Conservation (phyloP, 768 basidiomycete genomes). For the Lentinus brumalis region DNA sequence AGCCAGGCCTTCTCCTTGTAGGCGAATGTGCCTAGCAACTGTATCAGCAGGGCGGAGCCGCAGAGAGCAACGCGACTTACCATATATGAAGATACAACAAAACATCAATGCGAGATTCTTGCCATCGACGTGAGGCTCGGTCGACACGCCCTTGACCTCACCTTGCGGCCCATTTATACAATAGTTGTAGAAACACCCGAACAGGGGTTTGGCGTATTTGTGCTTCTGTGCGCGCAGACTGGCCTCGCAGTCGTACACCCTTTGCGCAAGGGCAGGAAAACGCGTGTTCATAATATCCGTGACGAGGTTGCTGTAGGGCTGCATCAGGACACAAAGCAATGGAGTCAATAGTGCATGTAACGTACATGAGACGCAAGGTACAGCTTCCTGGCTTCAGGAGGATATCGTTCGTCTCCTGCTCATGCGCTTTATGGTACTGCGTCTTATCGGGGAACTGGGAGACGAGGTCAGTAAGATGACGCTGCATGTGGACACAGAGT, state of each 20-base stretch:
- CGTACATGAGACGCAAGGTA: too few species aligned
- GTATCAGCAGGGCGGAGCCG: too few species aligned
- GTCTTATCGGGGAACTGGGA: not conserved
- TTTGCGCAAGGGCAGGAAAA: not conserved
- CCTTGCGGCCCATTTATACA: slow-evolving; percentile 29
- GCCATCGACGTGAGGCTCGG: slow-evolving; percentile 30
- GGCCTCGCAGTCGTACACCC: not conserved
- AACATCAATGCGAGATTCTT: slow-evolving; percentile 34
- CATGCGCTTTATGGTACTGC: too few species aligned
- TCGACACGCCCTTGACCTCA: slow-evolving; percentile 22
- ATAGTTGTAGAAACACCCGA: slow-evolving; percentile 26
- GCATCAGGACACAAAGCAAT: too few species aligned
- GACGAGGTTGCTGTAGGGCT: too few species aligned
- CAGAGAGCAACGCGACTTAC: slow-evolving; percentile 1
- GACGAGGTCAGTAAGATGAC: too few species aligned
- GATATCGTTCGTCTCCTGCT: too few species aligned
- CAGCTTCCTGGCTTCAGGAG: too few species aligned
- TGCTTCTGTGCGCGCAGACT: not conserved
- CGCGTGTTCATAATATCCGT: not conserved
- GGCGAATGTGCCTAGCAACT: slow-evolving; percentile 24
- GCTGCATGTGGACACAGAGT: too few species aligned
- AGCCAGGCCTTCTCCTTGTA: slow-evolving; percentile 31
- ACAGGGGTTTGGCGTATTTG: too few species aligned
- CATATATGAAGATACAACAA: slow-evolving; percentile 32
- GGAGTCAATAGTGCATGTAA: too few species aligned